A percentile compares a stretch with the other conserved stretches of the same genome.
Evolutionary conservation across 192 early-diverging fungal genomes (phyloP).

Genomic region (Umbelopsis ramanniana): DNA sequence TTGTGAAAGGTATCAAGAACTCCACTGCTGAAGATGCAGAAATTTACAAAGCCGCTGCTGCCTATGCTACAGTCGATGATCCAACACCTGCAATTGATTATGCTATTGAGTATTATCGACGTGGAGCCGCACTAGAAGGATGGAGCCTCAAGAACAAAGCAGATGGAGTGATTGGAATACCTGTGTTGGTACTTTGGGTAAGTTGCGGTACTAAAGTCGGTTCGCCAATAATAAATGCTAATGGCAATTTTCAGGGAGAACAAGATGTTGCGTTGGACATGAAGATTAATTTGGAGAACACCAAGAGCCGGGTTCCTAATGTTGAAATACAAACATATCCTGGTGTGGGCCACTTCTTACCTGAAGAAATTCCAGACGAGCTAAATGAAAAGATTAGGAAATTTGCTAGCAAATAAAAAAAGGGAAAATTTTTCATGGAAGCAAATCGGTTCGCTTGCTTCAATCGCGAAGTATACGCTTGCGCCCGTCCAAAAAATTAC

Average conservation of each 20-base stretch:
- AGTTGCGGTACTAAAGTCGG: not conserved
- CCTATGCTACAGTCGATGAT: not conserved
- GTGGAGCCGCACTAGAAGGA: not conserved
- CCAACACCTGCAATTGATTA: slow-evolving; percentile 1
- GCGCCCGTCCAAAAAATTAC: no score
- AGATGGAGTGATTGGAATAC: slow-evolving; percentile 25
- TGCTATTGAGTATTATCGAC: slow-evolving; percentile 27
- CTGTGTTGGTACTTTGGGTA: slow-evolving; percentile 33
- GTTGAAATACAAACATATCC: slow-evolving; percentile 15
- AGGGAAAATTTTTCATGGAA: not conserved
- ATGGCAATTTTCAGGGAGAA: slow-evolving; percentile 25
- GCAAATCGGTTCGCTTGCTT: no score
- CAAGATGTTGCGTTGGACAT: slow-evolving; percentile 21
- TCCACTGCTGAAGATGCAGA: slow-evolving; percentile 11
- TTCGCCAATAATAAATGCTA: no score
- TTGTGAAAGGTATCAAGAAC: slow-evolving; percentile 2
- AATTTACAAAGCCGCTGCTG: slow-evolving; percentile 22
- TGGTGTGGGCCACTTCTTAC: slow-evolving; percentile 24
- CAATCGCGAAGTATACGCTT: no score
- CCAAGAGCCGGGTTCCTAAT: slow-evolving; percentile 1
- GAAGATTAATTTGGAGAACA: slow-evolving; percentile 3
- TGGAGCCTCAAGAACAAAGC: not conserved
- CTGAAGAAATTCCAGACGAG: slow-evolving; percentile 27
- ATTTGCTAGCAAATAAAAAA: not conserved
- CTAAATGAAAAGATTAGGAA: slow-evolving; percentile 15